Percentiles rank a stretch among this genome's conserved stretches.
These are phyloP conservation scores for Globisporangium carolinianum DNA, from an alignment of 352 stramenopile genomes.

Conservation along the genomic window DNA sequence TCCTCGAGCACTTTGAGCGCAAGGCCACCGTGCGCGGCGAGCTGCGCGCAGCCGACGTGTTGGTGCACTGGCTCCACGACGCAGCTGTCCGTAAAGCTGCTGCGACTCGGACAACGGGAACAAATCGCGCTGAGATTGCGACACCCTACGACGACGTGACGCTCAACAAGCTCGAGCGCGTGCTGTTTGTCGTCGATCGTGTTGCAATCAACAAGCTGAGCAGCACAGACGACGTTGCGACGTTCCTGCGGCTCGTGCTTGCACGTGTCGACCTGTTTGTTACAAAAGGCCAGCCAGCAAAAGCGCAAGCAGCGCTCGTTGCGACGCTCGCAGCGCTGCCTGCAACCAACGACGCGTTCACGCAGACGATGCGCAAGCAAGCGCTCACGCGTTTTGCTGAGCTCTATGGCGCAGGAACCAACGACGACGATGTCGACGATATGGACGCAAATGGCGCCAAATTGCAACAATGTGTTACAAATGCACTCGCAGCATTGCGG, in stretches of 20 bases:
- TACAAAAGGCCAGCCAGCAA: background rate
- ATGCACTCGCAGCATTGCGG: conserved; percentile 21
- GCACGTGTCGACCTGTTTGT: conserved; percentile 31
- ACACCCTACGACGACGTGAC: conserved; percentile 7
- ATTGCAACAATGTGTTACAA: conserved; percentile 18
- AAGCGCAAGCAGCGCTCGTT: conserved; percentile 22
- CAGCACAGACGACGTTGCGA: conserved; percentile 21
- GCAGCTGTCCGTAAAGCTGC: background rate
- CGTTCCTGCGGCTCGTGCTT: conserved; percentile 30
- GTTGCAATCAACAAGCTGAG: conserved; percentile 29
- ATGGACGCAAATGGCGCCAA: conserved; percentile 2
- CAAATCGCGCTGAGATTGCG: background rate
- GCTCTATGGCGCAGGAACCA: conserved; percentile 13
- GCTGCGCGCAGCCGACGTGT: conserved; percentile 27
- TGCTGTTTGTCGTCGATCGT: conserved; percentile 29
- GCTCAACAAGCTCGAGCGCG: conserved; percentile 24
- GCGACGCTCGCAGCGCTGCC: conserved; percentile 21
- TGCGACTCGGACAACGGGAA: no score
- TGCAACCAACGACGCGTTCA: background rate
- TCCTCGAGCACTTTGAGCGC: conserved; percentile 43
- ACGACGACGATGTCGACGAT: conserved; percentile 12
- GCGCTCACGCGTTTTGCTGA: conserved; percentile 21
- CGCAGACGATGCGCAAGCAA: conserved; percentile 14
- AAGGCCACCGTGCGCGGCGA: conserved; percentile 36
- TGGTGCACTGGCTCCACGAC: conserved; percentile 21